Conservation (phyloP, 2,329 filamentous ascomycete genomes). For the Sporothrix variecibatus region DNA sequence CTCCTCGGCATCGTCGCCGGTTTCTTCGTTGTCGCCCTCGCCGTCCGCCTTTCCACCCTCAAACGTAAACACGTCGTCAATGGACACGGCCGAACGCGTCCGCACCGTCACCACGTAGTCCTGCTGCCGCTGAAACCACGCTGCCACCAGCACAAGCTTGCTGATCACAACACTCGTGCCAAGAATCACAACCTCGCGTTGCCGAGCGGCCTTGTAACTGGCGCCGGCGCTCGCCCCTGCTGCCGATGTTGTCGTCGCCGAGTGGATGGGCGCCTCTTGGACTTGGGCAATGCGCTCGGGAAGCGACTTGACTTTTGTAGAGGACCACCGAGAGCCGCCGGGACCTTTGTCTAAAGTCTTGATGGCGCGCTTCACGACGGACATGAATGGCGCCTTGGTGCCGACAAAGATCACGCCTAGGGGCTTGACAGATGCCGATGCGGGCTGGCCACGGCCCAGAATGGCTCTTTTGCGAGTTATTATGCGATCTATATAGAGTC, state of each 20-base stretch:
- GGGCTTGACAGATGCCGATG: not conserved
- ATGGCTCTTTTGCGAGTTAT: conserved; percentile 22
- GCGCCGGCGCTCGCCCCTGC: not conserved
- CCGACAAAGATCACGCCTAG: conserved; percentile 61
- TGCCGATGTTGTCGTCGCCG: conserved; percentile 25
- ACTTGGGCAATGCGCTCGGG: conserved; percentile 50
- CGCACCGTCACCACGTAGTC: conserved; percentile 61
- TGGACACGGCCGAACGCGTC: conserved; percentile 64
- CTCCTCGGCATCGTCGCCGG: conserved; percentile 31
- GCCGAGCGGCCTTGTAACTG: conserved; percentile 36
- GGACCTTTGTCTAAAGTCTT: conserved; percentile 61
- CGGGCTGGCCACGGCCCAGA: conserved; percentile 19
- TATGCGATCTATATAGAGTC: not conserved
- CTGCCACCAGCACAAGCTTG: conserved; percentile 62
- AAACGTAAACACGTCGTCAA: conserved; percentile 64
- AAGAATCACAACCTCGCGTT: conserved; percentile 42
- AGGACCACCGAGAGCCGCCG: conserved; percentile 48
- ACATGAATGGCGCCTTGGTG: conserved; percentile 65
- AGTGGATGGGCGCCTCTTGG: not conserved
- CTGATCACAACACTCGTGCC: conserved; percentile 68
- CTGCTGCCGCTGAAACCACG: conserved; percentile 64
- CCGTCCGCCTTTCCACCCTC: conserved; percentile 38
- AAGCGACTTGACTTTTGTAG: conserved; percentile 48
- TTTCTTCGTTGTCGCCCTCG: conserved; percentile 30
- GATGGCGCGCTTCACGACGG: conserved; percentile 64